phyloP scores from a whole-genome alignment of 2,329 filamentous ascomycete species.

The Diaporthe citri region DNA sequence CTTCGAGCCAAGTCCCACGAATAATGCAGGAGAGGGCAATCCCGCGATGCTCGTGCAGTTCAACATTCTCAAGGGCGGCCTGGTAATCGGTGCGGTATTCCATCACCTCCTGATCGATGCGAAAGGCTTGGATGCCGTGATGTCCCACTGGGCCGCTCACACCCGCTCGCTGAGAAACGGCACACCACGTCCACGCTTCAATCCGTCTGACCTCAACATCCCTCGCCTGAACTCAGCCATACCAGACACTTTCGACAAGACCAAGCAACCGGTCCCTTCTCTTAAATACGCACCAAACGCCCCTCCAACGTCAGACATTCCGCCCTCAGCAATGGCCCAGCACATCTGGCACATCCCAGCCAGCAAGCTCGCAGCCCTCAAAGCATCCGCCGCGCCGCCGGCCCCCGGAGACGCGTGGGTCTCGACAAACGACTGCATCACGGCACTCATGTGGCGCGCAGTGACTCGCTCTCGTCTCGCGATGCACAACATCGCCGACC shows the following conservation, averaged over 20 bases:
- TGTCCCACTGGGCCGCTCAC: constrained; percentile 21
- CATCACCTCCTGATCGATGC: constrained; percentile 22
- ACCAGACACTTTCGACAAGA: not conserved
- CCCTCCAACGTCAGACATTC: constrained; percentile 11
- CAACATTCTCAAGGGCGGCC: constrained; percentile 7
- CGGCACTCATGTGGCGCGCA: constrained; percentile 28
- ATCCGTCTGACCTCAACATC: not conserved
- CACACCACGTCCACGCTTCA: not conserved
- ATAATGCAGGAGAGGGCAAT: not conserved
- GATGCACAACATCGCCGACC: constrained; percentile 2
- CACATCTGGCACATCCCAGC: constrained; percentile 31
- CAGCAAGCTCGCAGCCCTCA: constrained; percentile 18
- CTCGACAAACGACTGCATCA: constrained; percentile 31
- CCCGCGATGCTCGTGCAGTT: constrained; percentile 14
- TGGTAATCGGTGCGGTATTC: constrained; percentile 15
- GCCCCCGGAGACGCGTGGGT: not conserved
- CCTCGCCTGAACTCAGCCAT: not conserved
- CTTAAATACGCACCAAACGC: constrained; percentile 29
- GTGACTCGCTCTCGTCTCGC: constrained; percentile 9
- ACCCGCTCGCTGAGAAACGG: not conserved
- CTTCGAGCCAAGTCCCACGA: not conserved
- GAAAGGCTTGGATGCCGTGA: constrained; percentile 4
- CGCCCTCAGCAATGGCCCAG: constrained; percentile 27
- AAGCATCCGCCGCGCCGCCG: constrained; percentile 15
- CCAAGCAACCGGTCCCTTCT: not conserved